Evolutionary conservation across 345 rosid species (phyloP).

Genomic region (Pugionium dolabratum): DNA sequence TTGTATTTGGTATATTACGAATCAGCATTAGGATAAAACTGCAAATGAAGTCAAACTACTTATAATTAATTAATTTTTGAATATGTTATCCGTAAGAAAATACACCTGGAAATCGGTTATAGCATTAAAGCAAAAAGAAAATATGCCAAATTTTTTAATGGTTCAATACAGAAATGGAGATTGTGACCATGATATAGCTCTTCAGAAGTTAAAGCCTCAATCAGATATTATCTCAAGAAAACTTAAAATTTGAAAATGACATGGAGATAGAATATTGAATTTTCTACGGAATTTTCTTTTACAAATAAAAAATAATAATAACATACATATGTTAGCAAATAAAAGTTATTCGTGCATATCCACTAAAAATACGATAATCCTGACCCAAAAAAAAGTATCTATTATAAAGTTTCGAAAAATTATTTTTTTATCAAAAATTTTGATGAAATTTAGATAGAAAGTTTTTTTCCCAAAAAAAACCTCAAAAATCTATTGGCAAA

Average conservation of each 20-base stretch:
- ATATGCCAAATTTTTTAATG: neutral
- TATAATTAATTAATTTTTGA: neutral
- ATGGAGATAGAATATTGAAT: neutral
- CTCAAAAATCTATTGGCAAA: too few relatives aligned
- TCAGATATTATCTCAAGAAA: neutral
- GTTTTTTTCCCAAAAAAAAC: too few relatives aligned
- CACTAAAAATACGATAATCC: too few relatives aligned
- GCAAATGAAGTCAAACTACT: slow-evolving; percentile 5
- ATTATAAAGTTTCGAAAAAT: too few relatives aligned
- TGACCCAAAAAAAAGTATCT: too few relatives aligned
- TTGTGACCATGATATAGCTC: neutral
- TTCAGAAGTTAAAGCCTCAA: neutral
- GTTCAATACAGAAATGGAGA: neutral
- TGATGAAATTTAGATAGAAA: too few relatives aligned
- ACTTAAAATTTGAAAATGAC: neutral
- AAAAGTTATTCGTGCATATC: too few relatives aligned
- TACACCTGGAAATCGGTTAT: neutral
- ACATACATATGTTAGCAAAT: too few relatives aligned
- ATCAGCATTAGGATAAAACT: slow-evolving; percentile 12
- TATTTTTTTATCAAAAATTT: too few relatives aligned
- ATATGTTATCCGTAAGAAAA: neutral
- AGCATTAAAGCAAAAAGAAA: neutral
- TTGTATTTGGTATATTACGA: slow-evolving; percentile 20
- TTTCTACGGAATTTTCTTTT: too few relatives aligned
- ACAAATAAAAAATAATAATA: too few relatives aligned